These are phyloP conservation scores for Ceratocystiopsis brevicomis DNA, from an alignment of 2,329 filamentous ascomycete species.

Conservation along the genomic window DNA sequence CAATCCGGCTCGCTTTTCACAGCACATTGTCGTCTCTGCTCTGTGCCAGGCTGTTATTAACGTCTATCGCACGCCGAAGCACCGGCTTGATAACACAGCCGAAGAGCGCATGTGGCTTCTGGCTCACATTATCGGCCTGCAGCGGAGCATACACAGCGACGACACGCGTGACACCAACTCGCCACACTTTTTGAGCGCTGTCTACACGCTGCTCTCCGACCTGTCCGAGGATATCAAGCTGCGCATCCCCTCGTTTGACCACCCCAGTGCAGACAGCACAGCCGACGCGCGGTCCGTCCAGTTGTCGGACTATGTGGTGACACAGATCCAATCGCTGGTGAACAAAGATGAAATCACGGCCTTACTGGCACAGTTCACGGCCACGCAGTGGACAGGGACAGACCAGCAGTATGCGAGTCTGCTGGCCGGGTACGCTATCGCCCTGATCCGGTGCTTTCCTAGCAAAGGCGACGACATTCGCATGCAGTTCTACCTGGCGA, in stretches of 20 bases:
- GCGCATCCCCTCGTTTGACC: constrained; percentile 16
- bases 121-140: constrained; percentile 45
- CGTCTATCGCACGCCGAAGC: constrained; percentile 14
- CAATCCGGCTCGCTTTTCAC: constrained; percentile 19
- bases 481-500: constrained; percentile 78
- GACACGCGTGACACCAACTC: constrained; percentile 14
- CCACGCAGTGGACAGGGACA: constrained; percentile 7
- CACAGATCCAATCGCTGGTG: constrained; percentile 51
- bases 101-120: constrained; percentile 42
- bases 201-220: constrained; percentile 34
- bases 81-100: constrained; percentile 13
- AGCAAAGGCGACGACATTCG: constrained; percentile 68
- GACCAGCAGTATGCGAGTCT: constrained; percentile 42
- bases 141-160: constrained; percentile 17
- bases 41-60: constrained; percentile 25
- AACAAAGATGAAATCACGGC: constrained; percentile 56
- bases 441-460: constrained; percentile 71
- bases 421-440: constrained; percentile 71
- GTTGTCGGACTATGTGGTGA: constrained; percentile 33
- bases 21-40: constrained; percentile 18
- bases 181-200: constrained; percentile 26
- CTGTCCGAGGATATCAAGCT: constrained; percentile 32
- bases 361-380: constrained; percentile 28
- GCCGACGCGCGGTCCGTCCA: constrained; percentile 2
- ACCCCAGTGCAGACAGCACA: constrained; percentile 2